Conservation (phyloP, 768 basidiomycete genomes). For the Collybia sordida region DNA sequence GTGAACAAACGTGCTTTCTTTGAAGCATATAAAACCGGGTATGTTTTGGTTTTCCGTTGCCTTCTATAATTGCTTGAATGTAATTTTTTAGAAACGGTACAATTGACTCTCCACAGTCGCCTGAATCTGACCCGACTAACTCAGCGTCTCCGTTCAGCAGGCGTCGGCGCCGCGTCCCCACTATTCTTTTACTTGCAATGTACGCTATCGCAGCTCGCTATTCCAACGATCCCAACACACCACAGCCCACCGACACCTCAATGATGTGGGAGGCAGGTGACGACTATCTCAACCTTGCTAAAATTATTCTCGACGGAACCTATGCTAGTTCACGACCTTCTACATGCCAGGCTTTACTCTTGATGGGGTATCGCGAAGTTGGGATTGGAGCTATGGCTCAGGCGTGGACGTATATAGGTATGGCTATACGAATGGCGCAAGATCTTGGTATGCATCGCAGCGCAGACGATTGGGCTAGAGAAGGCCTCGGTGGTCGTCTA, state of each 20-base stretch:
- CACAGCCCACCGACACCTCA: conserved; percentile 41
- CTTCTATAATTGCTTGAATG: conserved; percentile 16
- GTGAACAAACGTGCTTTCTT: conserved; percentile 71
- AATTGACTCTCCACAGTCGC: conserved; percentile 14
- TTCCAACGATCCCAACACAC: conserved; percentile 33
- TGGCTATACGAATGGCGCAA: conserved; percentile 92
- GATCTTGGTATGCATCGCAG: conserved; percentile 82
- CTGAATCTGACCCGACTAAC: conserved; percentile 15
- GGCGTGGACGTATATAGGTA: conserved; percentile 84
- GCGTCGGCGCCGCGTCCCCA: conserved; percentile 49
- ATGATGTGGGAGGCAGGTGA: conserved; percentile 86
- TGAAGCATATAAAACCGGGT: conserved; percentile 49
- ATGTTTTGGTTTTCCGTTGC: conserved; percentile 9
- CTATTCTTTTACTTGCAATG: conserved; percentile 79
- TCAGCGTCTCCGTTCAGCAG: conserved; percentile 36
- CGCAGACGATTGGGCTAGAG: conserved; percentile 76
- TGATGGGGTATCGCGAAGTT: conserved; percentile 83
- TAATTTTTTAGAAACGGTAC: no score
- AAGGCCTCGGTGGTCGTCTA: conserved; percentile 50
- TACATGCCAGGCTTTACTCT: conserved; percentile 76
- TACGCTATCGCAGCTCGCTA: conserved; percentile 82
- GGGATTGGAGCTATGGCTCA: conserved; percentile 89
- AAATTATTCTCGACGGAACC: conserved; percentile 59
- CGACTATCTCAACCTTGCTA: conserved; percentile 65
- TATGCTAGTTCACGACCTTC: conserved; percentile 73